A percentile compares a stretch with the other conserved stretches of the same genome.
phyloP scores from a whole-genome alignment of 176 grass and related monocot genomes.

The Lolium perenne region DNA sequence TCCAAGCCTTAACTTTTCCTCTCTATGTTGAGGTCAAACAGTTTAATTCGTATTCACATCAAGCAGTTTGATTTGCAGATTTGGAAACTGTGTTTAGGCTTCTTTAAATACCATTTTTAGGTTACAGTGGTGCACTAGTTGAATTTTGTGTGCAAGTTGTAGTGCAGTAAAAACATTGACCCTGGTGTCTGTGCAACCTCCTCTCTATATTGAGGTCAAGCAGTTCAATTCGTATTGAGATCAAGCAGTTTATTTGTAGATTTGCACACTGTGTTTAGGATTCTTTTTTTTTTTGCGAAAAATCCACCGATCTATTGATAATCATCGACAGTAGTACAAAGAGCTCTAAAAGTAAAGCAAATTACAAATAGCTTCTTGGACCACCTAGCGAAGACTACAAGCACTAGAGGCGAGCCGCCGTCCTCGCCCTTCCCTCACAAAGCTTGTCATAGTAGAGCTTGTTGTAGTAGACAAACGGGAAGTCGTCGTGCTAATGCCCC shows the following conservation, averaged over 20 bases:
- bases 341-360: no score
- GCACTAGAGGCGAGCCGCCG: no score
- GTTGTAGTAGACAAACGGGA: no score
- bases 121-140: background rate
- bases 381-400: no score
- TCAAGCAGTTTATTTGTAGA: conserved; percentile 12
- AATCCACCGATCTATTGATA: no score
- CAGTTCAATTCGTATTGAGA: conserved; percentile 4
- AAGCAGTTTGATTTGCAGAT: conserved; percentile 13
- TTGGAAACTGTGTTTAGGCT: background rate
- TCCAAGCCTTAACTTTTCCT: background rate
- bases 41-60: background rate
- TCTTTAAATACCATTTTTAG: background rate
- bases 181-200: background rate
- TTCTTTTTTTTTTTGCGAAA: no score
- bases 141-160: background rate
- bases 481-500: no score
- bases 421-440: no score
- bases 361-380: no score
- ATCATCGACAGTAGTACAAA: no score
- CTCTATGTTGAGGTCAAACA: conserved; percentile 19
- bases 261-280: background rate
- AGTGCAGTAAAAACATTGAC: no score
- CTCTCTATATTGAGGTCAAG: conserved; percentile 17
- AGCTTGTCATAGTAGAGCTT: no score